These are phyloP conservation scores for Phytophthora aleatoria DNA, from an alignment of 352 stramenopile species.

Conservation along the genomic window DNA sequence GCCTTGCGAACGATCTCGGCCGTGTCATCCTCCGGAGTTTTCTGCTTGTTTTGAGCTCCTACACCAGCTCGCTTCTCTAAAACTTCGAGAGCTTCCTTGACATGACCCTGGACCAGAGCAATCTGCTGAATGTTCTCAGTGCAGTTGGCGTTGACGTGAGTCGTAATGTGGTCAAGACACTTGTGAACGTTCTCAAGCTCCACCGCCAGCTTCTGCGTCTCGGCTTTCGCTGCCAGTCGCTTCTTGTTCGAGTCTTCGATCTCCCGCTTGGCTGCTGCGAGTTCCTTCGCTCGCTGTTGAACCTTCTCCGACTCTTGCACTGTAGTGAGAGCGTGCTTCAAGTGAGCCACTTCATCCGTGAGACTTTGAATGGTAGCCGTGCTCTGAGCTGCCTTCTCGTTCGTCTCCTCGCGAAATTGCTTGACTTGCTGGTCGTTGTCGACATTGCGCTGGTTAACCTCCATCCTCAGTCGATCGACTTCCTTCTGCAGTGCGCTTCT, in stretches of 20 bases:
- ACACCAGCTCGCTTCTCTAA: slow-evolving; percentile 63
- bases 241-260: slow-evolving; percentile 86
- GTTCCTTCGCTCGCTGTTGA: slow-evolving; percentile 70
- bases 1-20: slow-evolving; percentile 54
- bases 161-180: slow-evolving; percentile 53
- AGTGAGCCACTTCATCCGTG: slow-evolving; percentile 58
- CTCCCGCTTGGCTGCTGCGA: slow-evolving; percentile 68
- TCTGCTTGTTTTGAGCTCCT: slow-evolving; percentile 12
- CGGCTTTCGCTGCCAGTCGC: slow-evolving; percentile 74
- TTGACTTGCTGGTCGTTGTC: slow-evolving; percentile 71
- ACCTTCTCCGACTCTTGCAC: slow-evolving; percentile 75
- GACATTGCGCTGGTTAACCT: slow-evolving; percentile 78
- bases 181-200: slow-evolving; percentile 79
- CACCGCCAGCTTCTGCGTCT: slow-evolving; percentile 79
- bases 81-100: slow-evolving; percentile 69
- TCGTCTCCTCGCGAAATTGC: slow-evolving; percentile 62
- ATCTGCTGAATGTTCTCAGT: slow-evolving; percentile 66
- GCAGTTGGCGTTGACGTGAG: slow-evolving; percentile 60
- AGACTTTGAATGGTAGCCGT: slow-evolving; percentile 53
- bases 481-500: slow-evolving; percentile 63
- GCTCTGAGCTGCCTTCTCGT: slow-evolving; percentile 51
- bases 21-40: slow-evolving; percentile 44
- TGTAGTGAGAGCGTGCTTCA: slow-evolving; percentile 63
- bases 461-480: slow-evolving; percentile 74
- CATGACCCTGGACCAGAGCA: slow-evolving; percentile 60